A percentile compares a stretch with the other conserved stretches of the same genome.
These are phyloP conservation scores for Prototheca wickerhamii DNA, from an alignment of 163 green algal species.

Conservation along the genomic window DNA sequence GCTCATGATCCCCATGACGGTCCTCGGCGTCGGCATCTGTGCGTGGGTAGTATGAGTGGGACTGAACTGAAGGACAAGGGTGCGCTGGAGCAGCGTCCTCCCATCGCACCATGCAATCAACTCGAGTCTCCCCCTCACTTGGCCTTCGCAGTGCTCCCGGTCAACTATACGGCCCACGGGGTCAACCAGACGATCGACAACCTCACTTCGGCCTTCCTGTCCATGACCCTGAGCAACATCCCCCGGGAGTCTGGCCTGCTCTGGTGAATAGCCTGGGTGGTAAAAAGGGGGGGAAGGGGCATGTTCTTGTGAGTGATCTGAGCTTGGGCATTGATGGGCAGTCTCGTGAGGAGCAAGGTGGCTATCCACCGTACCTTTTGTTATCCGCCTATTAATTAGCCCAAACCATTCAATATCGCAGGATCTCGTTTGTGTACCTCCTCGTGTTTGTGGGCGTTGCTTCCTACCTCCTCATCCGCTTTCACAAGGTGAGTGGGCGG, in stretches of 20 bases:
- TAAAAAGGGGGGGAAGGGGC: background rate
- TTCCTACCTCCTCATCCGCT: conserved; percentile 23
- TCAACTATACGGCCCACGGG: conserved; percentile 25
- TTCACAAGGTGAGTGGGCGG: conserved; percentile 27
- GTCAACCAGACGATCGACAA: background rate
- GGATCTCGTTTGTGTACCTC: conserved; percentile 28
- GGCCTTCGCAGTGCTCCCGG: conserved; percentile 15
- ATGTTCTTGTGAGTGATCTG: background rate
- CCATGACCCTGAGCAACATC: conserved; percentile 37
- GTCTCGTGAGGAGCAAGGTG: too few relatives aligned
- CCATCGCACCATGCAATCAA: background rate
- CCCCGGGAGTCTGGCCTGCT: conserved; percentile 8
- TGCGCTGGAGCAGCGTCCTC: background rate
- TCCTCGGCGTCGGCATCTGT: conserved; percentile 9
- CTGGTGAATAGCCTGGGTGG: too few relatives aligned
- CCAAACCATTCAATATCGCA: background rate
- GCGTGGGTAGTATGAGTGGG: too few relatives aligned
- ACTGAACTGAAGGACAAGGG: too few relatives aligned
- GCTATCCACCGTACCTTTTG: too few relatives aligned
- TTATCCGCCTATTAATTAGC: too few relatives aligned
- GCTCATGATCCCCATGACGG: conserved; percentile 28
- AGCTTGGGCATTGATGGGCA: too few relatives aligned
- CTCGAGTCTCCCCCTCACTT: background rate
- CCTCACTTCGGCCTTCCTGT: conserved; percentile 21
- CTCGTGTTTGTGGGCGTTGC: conserved; percentile 20